Percentiles rank a stretch among this genome's conserved stretches.
phyloP scores from a whole-genome alignment of 2,329 filamentous ascomycete species.

The Alternaria metachromatica region DNA sequence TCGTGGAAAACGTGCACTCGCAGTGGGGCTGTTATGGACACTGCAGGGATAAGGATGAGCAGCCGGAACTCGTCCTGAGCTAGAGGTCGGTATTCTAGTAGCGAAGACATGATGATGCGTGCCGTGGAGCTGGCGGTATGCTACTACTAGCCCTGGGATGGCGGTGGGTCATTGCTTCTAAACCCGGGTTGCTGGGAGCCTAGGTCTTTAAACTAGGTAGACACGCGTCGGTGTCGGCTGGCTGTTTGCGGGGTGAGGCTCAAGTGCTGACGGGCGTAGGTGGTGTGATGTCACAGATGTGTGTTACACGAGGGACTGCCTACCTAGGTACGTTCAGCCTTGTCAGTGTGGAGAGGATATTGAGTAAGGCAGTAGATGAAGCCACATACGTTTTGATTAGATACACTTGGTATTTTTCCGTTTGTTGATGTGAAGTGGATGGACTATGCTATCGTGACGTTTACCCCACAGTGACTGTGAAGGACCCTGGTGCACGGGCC shows the following conservation, averaged over 20 bases:
- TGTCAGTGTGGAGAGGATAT: accelerated
- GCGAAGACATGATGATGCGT: background rate
- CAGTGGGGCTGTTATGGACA: background rate
- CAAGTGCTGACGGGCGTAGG: background rate
- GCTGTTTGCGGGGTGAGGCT: background rate
- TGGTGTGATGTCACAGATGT: background rate
- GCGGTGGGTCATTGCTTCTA: background rate
- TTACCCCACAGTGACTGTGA: background rate
- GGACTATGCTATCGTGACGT: background rate
- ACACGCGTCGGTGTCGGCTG: background rate
- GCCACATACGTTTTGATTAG: background rate
- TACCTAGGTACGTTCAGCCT: background rate
- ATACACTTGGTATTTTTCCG: background rate
- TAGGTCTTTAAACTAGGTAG: background rate
- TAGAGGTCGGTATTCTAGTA: background rate
- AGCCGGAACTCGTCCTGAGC: background rate
- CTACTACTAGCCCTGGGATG: background rate
- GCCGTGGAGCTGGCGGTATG: background rate
- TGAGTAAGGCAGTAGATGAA: background rate
- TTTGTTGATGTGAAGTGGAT: background rate
- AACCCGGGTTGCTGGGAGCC: background rate
- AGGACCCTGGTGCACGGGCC: background rate
- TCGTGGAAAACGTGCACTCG: background rate
- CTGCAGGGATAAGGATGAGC: background rate
- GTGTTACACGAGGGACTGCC: background rate